Evolutionary conservation across 495 filamentous ascomycete genomes (phyloP), one percentile per base, ranked within the genome.

Genomic region (Hyaloscypha bicolor): DNA sequence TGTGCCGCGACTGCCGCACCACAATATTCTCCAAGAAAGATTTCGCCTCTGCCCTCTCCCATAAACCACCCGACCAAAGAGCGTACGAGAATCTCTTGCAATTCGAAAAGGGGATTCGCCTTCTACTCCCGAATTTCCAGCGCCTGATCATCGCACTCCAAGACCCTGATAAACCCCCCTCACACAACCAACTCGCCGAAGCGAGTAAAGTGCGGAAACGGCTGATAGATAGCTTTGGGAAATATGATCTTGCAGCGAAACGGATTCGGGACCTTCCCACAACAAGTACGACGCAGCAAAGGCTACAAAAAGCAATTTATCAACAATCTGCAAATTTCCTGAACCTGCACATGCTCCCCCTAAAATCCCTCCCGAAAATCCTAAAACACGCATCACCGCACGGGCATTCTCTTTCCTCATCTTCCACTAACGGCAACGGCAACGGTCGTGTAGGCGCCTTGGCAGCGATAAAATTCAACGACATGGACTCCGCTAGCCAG

Each of bases 151-250:
- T 86, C 14, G 82, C 88, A 4, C 71, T 81, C 55, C 77, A 80
- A 67, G 89, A 92, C 72, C 84, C 87, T 0, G 84, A 88, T 59
- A 88, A 87, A 59, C 90, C 93, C 0, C 93, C 94, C 1, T 85
- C 88, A 4, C 85, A 87, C 14, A 79, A 81, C 8, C 91, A 96
- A 67, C 86, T 98, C 62, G 83, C 90, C 62, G 94, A 98, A 70
- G 95, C 96, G 3, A 90, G 90, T 33, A 96, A 93, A 78, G 89
- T 95, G 9, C 90, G 95, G 57, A 97, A 94, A 76, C 88, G 94
- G 45, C 84, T 99, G 2, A 94, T 91, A 9, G 96, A 98, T 69
- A 88, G 92, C 3, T 97, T 99, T 74, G 85, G 85, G 14, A 93
- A 98, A 70, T 97, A 97, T 73, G 91, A 97, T 74, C 79, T 88